A percentile compares a stretch with the other conserved stretches of the same genome.
phyloP scores from a whole-genome alignment of 2,329 filamentous ascomycete species.

The Trichoderma atrobrunneum region DNA sequence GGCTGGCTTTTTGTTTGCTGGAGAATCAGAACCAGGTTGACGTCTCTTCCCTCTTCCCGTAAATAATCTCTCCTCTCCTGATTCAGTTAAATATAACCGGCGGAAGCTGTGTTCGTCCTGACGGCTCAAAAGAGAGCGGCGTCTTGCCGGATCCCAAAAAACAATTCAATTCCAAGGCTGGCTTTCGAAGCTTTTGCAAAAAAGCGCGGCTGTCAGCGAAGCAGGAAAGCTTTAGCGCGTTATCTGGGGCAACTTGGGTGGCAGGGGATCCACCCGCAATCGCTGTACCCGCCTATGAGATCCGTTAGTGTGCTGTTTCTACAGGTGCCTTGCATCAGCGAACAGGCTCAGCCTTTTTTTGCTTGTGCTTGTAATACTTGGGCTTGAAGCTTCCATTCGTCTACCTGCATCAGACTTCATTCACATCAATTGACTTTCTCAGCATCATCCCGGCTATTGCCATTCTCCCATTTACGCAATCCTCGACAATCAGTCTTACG shows the following conservation, averaged over 20 bases:
- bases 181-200: conserved; percentile 18
- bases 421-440: neutral
- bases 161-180: conserved; percentile 3
- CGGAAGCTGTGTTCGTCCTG: neutral
- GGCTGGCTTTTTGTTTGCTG: conserved; percentile 23
- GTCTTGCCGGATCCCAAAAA: conserved; percentile 1
- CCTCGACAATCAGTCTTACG: neutral
- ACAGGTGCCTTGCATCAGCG: conserved; percentile 18
- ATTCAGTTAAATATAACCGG: neutral
- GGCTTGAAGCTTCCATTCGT: neutral
- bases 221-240: conserved; percentile 16
- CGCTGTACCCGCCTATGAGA: conserved; percentile 15
- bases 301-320: conserved; percentile 2
- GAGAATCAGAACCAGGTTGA: neutral
- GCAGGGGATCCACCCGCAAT: conserved; percentile 7
- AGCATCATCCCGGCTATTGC: neutral
- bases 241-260: neutral
- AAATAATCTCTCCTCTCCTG: neutral
- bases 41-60: neutral
- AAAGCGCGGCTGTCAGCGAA: conserved; percentile 19
- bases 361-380: neutral
- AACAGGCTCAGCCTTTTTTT: neutral
- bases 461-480: neutral
- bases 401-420: neutral
- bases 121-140: conserved; percentile 9